phyloP scores from a whole-genome alignment of 2,329 filamentous ascomycete species.

The Graphium sp. region DNA sequence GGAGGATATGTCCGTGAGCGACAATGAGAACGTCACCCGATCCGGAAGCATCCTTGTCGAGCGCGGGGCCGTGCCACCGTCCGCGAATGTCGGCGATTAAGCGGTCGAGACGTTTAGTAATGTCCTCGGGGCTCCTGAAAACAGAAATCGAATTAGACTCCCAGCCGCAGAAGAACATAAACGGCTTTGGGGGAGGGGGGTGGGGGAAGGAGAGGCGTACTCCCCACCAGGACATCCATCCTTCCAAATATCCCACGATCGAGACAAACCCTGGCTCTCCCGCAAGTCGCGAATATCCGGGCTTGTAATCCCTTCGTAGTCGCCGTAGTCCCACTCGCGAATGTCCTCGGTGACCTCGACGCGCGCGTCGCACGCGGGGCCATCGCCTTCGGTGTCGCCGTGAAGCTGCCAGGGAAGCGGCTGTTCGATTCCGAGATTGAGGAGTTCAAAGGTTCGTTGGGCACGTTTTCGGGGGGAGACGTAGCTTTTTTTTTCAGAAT shows the following conservation, averaged over 20 bases:
- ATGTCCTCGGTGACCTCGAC: slow-evolving; percentile 57
- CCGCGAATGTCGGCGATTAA: slow-evolving; percentile 60
- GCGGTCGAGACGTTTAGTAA: slow-evolving; percentile 55
- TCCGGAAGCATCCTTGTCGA: slow-evolving; percentile 27
- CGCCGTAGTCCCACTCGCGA: slow-evolving; percentile 76
- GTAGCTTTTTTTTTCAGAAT: slow-evolving; percentile 35
- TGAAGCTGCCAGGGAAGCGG: slow-evolving; percentile 53
- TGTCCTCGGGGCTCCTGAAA: slow-evolving; percentile 48
- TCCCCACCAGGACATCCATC: slow-evolving; percentile 78
- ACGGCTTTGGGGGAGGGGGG: background rate
- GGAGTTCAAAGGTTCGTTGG: slow-evolving; percentile 77
- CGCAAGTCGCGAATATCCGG: slow-evolving; percentile 46
- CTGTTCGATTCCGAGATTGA: slow-evolving; percentile 55
- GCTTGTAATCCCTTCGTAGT: slow-evolving; percentile 69
- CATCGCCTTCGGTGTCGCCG: slow-evolving; percentile 16
- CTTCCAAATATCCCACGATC: slow-evolving; percentile 72
- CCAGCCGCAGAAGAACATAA: background rate
- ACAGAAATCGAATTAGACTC: background rate
- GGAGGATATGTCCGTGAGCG: slow-evolving; percentile 77
- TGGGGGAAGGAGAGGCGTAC: slow-evolving; percentile 25
- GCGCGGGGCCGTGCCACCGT: slow-evolving; percentile 44
- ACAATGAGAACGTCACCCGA: slow-evolving; percentile 40
- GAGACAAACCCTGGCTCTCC: slow-evolving; percentile 35
- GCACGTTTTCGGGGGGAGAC: slow-evolving; percentile 76
- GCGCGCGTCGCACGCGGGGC: slow-evolving; percentile 35